A percentile compares a stretch with the other conserved stretches of the same genome.
These are phyloP conservation scores for Saccharomyces hybrid DNA, from an alignment of 1,139 yeast genomes.

Conservation along the genomic window DNA sequence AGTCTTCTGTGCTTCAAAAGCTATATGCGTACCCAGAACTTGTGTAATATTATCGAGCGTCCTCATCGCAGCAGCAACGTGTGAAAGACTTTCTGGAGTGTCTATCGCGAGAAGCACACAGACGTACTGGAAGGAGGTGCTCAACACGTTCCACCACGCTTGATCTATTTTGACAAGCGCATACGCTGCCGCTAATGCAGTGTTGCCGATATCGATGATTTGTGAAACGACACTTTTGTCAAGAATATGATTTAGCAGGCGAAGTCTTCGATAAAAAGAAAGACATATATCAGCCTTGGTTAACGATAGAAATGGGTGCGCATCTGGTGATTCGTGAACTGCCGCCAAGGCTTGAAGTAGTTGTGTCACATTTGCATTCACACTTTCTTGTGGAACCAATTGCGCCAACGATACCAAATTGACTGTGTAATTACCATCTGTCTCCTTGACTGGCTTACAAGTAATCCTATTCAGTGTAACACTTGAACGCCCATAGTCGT, in stretches of 20 bases:
- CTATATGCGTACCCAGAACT: slow-evolving; percentile 6
- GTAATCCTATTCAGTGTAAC: slow-evolving; percentile 5
- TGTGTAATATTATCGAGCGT: slow-evolving; percentile 4
- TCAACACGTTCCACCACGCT: slow-evolving; percentile 11
- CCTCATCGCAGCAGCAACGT: slow-evolving; percentile 7
- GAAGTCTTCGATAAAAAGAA: slow-evolving; percentile 10
- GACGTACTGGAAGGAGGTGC: slow-evolving; percentile 9
- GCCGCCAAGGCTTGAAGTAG: not conserved
- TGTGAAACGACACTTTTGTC: slow-evolving; percentile 6
- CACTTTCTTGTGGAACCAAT: not conserved
- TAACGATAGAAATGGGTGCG: slow-evolving; percentile 7
- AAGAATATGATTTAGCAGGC: slow-evolving; percentile 6
- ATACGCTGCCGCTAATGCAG: slow-evolving; percentile 5
- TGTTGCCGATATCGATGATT: slow-evolving; percentile 6
- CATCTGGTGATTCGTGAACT: slow-evolving; percentile 5
- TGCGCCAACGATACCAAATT: not conserved
- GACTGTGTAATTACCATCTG: not conserved
- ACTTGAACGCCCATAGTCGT: slow-evolving; percentile 10
- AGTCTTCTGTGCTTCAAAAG: slow-evolving; percentile 8
- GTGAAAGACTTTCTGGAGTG: slow-evolving; percentile 8
- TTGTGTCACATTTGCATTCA: not conserved
- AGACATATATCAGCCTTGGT: slow-evolving; percentile 9
- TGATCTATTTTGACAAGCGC: slow-evolving; percentile 6
- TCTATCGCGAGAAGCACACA: slow-evolving; percentile 11
- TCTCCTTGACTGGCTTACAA: slow-evolving; percentile 4